Conservation (phyloP, 495 filamentous ascomycete species). For the Chaetomium cochliodes region DNA sequence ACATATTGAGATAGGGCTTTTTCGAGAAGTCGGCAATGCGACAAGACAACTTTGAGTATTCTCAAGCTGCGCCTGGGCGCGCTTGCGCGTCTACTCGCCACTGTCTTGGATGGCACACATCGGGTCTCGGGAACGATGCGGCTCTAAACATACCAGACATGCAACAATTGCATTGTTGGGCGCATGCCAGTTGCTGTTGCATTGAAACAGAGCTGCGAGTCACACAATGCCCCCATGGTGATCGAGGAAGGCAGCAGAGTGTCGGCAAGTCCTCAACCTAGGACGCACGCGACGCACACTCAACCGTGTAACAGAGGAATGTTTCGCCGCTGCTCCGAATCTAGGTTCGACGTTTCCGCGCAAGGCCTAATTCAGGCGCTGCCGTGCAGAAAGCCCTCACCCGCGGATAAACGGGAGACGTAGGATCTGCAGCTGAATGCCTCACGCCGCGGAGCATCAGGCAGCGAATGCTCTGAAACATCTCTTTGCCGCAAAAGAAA, state of each 20-base stretch:
- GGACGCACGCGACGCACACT: neutral
- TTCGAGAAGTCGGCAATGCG: neutral
- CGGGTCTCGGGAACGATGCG: neutral
- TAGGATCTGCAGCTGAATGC: constrained; percentile 9
- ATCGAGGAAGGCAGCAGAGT: neutral
- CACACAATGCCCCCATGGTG: neutral
- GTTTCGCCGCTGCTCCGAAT: neutral
- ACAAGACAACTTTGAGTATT: neutral
- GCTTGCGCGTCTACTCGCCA: constrained; percentile 6
- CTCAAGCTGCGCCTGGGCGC: neutral
- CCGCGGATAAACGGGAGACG: constrained; percentile 13
- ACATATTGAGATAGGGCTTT: neutral
- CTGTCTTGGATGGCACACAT: neutral
- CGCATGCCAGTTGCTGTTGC: neutral
- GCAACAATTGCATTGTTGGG: constrained; percentile 11
- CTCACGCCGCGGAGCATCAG: constrained; percentile 16
- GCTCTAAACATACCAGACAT: neutral
- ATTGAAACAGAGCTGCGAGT: neutral
- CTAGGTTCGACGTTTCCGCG: neutral
- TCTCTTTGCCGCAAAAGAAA: neutral
- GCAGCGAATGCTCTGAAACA: constrained; percentile 18
- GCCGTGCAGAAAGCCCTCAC: constrained; percentile 1
- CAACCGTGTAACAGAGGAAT: neutral
- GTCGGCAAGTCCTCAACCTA: neutral
- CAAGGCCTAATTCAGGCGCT: neutral